Conservation (phyloP, 2,329 filamentous ascomycete species). For the Penicillium brasilianum region DNA sequence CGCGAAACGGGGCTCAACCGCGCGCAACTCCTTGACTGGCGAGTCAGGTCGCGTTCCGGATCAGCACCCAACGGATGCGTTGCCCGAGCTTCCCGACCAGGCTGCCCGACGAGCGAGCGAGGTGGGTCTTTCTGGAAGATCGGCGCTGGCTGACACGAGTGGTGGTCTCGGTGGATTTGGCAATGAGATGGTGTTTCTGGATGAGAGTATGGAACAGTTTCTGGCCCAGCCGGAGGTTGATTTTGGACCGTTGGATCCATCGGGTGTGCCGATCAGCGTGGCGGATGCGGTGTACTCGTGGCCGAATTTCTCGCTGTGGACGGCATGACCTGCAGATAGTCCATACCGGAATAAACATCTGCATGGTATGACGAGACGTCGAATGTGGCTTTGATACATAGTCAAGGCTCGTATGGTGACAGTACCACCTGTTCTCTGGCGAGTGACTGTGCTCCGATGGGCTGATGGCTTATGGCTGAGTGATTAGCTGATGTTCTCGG, state of each 20-base stretch:
- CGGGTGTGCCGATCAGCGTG: conserved; percentile 20
- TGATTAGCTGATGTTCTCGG: neutral
- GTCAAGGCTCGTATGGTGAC: conserved; percentile 15
- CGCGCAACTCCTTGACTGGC: neutral
- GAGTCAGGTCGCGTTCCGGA: neutral
- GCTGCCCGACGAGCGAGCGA: conserved; percentile 1
- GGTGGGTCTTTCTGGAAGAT: neutral
- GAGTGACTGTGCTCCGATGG: neutral
- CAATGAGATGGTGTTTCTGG: conserved; percentile 25
- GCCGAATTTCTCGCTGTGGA: conserved; percentile 27
- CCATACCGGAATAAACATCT: neutral
- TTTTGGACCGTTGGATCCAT: conserved; percentile 22
- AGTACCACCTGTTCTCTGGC: conserved; percentile 10
- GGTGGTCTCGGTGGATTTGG: neutral
- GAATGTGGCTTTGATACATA: no score
- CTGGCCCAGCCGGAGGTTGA: conserved; percentile 23
- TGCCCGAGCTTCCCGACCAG: neutral
- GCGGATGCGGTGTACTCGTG: conserved; percentile 26
- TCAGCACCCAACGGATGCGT: neutral
- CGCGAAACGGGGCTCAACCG: neutral
- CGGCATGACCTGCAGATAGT: conserved; percentile 15
- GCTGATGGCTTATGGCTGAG: neutral
- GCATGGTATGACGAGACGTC: neutral
- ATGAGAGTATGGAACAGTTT: conserved; percentile 29
- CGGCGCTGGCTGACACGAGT: conserved; percentile 12